Base-by-base conservation (phyloP, 2,329 filamentous ascomycete genomes). In the Penicillium sumatraense region DNA sequence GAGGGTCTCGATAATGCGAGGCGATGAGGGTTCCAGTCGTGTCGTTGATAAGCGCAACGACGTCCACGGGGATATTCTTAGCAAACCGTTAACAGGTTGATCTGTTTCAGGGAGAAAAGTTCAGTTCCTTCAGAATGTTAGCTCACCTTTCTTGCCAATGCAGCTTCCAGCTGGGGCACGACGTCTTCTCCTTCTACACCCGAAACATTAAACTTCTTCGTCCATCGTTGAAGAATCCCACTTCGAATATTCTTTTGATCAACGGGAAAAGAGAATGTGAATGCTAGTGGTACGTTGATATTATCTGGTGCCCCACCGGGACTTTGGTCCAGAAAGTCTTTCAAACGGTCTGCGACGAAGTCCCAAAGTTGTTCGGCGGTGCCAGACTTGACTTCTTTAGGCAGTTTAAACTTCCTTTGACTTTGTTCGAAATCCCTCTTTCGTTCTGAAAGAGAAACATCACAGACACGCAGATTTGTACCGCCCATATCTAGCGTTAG, bases 11-110 rank as follows among this genome's bases (percentile, higher is more conserved):
- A 77, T 97, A 97, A 35, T 89, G 89, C 20, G 92, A 96, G 57
- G 93, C 93, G 68, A 97, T 93, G 67, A 97, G 81, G 29, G 93
- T 96, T 61, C 93, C 93, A 7, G 91, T 96, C 16, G 93, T 97
- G 72, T 97, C 93, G 75, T 97, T 97, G 78, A 96, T 90, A 69
- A 97, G 75, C 20, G 93, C 93, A 9, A 88, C 88, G 55, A 96
- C 80, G 75, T 89, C 91, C 77, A 96, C 91, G 33, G 91, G 92
- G 11, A 96, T 86, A 35, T 87, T 86, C 87, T 91, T 59, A 26
- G 24, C 20, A 21, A 23, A 6, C n/a, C n/a, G n/a, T n/a, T n/a
- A n/a, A n/a, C n/a, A n/a, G n/a, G n/a, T n/a, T n/a, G n/a, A n/a
- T n/a, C n/a, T n/a, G n/a, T n/a, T n/a, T n/a, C n/a, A n/a, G n/a